Evolutionary conservation across 176 grass and related monocot genomes (phyloP).

Genomic region (barley (Hordeum vulgare)): DNA sequence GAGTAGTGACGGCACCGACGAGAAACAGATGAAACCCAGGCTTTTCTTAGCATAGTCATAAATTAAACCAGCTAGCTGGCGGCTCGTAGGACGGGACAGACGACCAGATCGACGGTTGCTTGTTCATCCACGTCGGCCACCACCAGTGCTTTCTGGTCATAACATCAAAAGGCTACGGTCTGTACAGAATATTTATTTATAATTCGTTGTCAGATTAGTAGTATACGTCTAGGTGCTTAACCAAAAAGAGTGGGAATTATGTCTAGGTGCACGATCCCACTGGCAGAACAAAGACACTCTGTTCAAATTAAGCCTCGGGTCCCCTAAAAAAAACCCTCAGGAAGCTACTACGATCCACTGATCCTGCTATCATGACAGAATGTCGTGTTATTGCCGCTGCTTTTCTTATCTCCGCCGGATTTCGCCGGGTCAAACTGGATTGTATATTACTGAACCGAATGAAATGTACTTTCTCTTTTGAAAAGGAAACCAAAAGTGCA

Average conservation of each 20-base stretch:
- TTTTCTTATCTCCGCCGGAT: constrained; percentile 3
- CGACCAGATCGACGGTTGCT: not conserved
- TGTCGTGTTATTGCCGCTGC: constrained; percentile 11
- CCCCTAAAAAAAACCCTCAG: no score
- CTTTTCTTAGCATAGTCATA: no score
- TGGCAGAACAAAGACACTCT: not conserved
- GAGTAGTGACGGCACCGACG: no score
- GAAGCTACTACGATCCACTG: not conserved
- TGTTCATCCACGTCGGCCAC: not conserved
- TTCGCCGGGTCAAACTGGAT: not conserved
- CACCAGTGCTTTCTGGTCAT: not conserved
- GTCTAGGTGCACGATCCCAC: not conserved
- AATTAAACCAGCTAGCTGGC: not conserved
- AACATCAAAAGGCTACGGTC: not conserved
- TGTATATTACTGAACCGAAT: not conserved
- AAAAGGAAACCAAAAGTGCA: not conserved
- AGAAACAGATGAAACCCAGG: no score
- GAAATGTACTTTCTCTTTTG: no score
- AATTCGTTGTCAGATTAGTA: not conserved
- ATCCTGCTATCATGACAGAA: constrained; percentile 19
- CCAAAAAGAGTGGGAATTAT: not conserved
- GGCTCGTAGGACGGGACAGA: not conserved
- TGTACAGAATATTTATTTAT: not conserved
- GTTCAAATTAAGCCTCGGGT: not conserved
- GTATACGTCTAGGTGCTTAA: no score